Evolutionary conservation across 208 protist species (phyloP).

Genomic region (Acanthamoeba divionensis): DNA sequence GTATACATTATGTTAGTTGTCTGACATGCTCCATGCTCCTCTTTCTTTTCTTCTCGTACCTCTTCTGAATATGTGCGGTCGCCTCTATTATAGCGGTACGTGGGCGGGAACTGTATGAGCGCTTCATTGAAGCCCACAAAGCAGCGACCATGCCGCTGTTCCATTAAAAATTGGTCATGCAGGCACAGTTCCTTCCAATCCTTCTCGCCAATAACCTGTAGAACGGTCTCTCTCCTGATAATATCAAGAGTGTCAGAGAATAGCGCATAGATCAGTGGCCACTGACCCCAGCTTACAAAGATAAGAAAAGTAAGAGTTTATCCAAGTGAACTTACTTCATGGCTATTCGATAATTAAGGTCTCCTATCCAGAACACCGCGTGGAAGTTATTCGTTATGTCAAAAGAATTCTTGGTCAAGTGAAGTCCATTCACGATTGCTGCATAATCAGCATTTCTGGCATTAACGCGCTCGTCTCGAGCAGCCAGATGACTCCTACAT

Average conservation of each 20-base stretch:
- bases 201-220: background rate
- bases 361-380: background rate
- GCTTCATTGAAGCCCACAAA: background rate
- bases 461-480: background rate
- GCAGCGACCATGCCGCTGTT: background rate
- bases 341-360: background rate
- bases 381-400: background rate
- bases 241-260: background rate
- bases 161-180: background rate
- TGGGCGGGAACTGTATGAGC: background rate
- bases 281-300: too few relatives aligned
- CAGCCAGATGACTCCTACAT: background rate
- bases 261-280: background rate
- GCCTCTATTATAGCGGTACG: background rate
- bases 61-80: background rate
- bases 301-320: too few relatives aligned
- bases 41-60: background rate
- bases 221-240: background rate
- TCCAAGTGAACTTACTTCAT: background rate
- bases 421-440: background rate
- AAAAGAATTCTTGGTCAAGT: background rate
- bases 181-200: background rate
- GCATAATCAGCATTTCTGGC: background rate
- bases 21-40: background rate
- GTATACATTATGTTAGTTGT: too few relatives aligned